phyloP scores from a whole-genome alignment of 2,329 filamentous ascomycete genomes.

The Aspergillus quadrilineatus region DNA sequence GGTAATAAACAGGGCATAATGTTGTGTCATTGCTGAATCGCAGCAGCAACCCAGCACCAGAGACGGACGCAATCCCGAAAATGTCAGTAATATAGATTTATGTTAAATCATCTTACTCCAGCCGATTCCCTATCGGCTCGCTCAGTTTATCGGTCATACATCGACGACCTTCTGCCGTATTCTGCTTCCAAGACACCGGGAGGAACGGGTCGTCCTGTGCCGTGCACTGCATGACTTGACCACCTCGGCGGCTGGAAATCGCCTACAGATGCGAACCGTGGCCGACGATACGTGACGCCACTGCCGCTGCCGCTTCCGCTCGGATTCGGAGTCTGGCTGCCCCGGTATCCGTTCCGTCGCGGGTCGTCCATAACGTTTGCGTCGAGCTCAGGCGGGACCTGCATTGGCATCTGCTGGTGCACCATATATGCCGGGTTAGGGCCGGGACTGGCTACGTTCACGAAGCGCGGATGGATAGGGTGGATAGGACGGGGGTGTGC shows the following conservation, averaged over 20 bases:
- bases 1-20: not conserved
- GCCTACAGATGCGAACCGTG: slow-evolving; percentile 10
- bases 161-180: slow-evolving; percentile 7
- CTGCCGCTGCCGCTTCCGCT: not conserved
- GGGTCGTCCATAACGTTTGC: slow-evolving; percentile 22
- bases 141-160: slow-evolving; percentile 10
- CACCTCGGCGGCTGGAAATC: slow-evolving; percentile 9
- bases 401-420: slow-evolving; percentile 20
- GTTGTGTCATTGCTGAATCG: not conserved
- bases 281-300: not conserved
- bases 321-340: slow-evolving; percentile 6
- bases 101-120: too few relatives aligned
- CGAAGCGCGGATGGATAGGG: slow-evolving; percentile 16
- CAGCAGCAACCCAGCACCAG: too few relatives aligned
- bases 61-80: not conserved
- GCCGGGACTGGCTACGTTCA: slow-evolving; percentile 14
- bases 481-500: slow-evolving; percentile 12
- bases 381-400: slow-evolving; percentile 21
- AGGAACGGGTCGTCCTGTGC: not conserved
- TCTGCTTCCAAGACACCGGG: slow-evolving; percentile 11
- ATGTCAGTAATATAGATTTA: slow-evolving; percentile 5
- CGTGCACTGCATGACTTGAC: not conserved
- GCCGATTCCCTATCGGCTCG: not conserved
- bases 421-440: slow-evolving; percentile 11
- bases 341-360: slow-evolving; percentile 22